phyloP scores from a whole-genome alignment of 2,329 filamentous ascomycete species.

The Fusarium continuum region DNA sequence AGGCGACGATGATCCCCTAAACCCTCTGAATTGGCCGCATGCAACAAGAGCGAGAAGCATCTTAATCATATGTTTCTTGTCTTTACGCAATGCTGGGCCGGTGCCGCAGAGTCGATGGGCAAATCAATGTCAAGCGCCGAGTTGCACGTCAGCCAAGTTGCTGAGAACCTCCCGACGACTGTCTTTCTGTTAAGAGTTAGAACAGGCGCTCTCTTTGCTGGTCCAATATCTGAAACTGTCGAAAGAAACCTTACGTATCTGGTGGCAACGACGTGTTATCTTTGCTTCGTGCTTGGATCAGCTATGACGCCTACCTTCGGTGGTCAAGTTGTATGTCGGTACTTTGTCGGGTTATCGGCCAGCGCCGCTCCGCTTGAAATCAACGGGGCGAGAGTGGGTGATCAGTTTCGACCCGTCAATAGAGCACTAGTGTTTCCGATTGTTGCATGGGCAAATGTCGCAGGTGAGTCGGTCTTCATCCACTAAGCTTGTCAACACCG shows the following conservation, averaged over 20 bases:
- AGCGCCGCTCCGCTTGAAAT: constrained; percentile 1
- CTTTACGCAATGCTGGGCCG: constrained; percentile 54
- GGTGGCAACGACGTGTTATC: neutral
- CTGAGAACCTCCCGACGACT: constrained; percentile 57
- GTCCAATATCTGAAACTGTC: constrained; percentile 50
- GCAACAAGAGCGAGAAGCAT: constrained; percentile 42
- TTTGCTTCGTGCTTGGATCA: neutral
- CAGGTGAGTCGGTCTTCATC: neutral
- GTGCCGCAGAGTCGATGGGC: constrained; percentile 60
- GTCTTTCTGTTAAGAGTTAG: constrained; percentile 48
- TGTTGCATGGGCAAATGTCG: constrained; percentile 1
- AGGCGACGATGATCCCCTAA: constrained; percentile 46
- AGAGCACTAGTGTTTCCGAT: neutral
- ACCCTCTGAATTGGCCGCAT: constrained; percentile 54
- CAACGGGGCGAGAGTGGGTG: neutral
- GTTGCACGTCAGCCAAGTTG: constrained; percentile 59
- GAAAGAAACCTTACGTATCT: constrained; percentile 51
- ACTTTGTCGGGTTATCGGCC: neutral
- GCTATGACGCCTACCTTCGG: constrained; percentile 2
- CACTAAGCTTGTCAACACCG: neutral
- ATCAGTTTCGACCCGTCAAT: constrained; percentile 3
- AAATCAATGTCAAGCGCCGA: constrained; percentile 52
- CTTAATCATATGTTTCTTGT: constrained; percentile 53
- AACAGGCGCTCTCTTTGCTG: constrained; percentile 48
- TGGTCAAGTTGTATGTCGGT: neutral